Percentiles rank a stretch among this genome's conserved stretches.
These are phyloP conservation scores for Fagopyrum homotropicum DNA, from an alignment of 148 eudicot genomes.

Conservation along the genomic window DNA sequence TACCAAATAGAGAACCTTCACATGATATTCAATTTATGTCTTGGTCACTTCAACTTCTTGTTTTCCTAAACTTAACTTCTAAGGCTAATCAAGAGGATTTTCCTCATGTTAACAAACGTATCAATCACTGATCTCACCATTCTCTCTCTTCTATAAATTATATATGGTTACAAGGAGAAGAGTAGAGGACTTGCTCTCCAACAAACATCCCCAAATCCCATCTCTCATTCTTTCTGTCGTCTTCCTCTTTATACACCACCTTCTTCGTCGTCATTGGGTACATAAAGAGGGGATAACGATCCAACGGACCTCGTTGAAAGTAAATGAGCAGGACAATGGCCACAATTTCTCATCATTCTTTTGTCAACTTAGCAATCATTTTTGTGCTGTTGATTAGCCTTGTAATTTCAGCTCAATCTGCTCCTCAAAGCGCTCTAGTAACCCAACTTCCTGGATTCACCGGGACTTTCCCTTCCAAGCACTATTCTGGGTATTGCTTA, in stretches of 20 bases:
- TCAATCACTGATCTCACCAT: background rate
- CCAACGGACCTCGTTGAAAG: background rate
- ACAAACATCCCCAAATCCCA: constrained; percentile 4
- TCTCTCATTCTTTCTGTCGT: background rate
- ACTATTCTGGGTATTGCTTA: constrained; percentile 64
- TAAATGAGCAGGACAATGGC: background rate
- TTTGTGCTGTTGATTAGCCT: background rate
- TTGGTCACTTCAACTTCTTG: background rate
- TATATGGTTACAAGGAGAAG: background rate
- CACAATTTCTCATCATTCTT: background rate
- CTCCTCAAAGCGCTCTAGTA: constrained; percentile 61
- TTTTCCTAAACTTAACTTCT: background rate
- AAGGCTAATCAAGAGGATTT: background rate
- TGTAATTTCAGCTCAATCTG: constrained; percentile 32
- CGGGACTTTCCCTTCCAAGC: constrained; percentile 77
- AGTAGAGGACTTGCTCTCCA: background rate
- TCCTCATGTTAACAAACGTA: background rate
- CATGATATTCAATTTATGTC: background rate
- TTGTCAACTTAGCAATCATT: background rate
- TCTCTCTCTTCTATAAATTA: background rate
- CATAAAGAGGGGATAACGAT: background rate
- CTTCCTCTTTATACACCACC: background rate
- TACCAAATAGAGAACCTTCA: background rate
- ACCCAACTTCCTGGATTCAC: constrained; percentile 73
- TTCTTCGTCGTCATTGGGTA: background rate